These are phyloP conservation scores for Rhynchosporium graminicola DNA, from an alignment of 2,329 filamentous ascomycete species.

Conservation along the genomic window DNA sequence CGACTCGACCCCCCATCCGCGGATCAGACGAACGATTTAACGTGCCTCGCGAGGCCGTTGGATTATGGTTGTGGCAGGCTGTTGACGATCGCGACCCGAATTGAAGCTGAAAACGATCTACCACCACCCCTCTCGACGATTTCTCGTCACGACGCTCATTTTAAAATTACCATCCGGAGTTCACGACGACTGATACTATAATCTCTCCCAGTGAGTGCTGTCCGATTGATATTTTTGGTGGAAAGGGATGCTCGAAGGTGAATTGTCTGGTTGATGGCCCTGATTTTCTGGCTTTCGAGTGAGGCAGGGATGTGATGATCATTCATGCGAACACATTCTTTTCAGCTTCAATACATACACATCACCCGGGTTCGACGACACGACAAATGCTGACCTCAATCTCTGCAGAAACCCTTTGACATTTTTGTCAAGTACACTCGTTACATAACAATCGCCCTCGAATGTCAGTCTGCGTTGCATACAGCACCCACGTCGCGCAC, in stretches of 20 bases:
- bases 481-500: constrained; percentile 8
- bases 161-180: constrained; percentile 32
- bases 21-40: constrained; percentile 9
- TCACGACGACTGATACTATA: constrained; percentile 34
- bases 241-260: not conserved
- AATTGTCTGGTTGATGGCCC: constrained; percentile 9
- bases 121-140: constrained; percentile 34
- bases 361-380: constrained; percentile 1
- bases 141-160: constrained; percentile 43
- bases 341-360: constrained; percentile 11
- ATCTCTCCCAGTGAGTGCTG: constrained; percentile 40
- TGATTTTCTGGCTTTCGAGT: constrained; percentile 17
- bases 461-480: constrained; percentile 45
- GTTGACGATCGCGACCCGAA: constrained; percentile 33
- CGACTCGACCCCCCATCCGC: not conserved
- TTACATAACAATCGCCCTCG: constrained; percentile 49
- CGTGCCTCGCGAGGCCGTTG: constrained; percentile 39
- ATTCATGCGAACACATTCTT: constrained; percentile 32
- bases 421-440: constrained; percentile 61
- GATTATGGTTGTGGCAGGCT: constrained; percentile 38
- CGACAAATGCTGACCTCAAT: constrained; percentile 31
- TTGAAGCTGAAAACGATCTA: constrained; percentile 32
- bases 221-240: constrained; percentile 20
- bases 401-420: constrained; percentile 51
- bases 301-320: constrained; percentile 29